Percentiles rank a stretch among this genome's conserved stretches.
Conservation (phyloP, 306 rosid species). For the Castanopsis chinensis region DNA sequence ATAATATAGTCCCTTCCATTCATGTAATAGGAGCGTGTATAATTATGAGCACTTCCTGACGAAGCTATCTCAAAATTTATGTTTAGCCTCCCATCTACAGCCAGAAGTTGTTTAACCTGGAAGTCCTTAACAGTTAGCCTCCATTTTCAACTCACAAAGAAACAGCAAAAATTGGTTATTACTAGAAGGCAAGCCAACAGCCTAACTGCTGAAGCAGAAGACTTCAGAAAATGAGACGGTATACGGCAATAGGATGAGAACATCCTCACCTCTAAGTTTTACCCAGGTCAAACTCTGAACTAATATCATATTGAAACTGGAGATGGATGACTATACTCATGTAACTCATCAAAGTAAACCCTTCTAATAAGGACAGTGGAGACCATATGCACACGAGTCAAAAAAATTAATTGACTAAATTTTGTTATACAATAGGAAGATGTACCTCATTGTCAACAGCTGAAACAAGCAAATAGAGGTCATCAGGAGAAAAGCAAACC, state of each 20-base stretch:
- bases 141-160: neutral
- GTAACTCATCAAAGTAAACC: neutral
- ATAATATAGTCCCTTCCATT: conserved; percentile 84
- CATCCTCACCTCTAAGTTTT: neutral
- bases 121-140: neutral
- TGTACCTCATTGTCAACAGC: conserved; percentile 87
- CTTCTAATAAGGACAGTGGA: neutral
- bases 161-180: neutral
- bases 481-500: conserved; percentile 96
- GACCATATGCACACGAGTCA: neutral
- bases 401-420: neutral
- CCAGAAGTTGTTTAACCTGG: conserved; percentile 75
- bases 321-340: neutral
- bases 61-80: conserved; percentile 69
- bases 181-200: neutral
- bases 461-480: conserved; percentile 73
- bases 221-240: neutral
- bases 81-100: conserved; percentile 82
- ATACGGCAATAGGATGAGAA: neutral
- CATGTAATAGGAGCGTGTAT: conserved; percentile 84
- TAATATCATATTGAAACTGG: neutral
- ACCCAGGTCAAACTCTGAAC: neutral
- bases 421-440: neutral
- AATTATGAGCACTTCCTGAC: conserved; percentile 68
- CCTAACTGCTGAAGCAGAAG: neutral